phyloP scores from a whole-genome alignment of 1,284 basidiomycete genomes.

The Ceratobasidium sp. region DNA sequence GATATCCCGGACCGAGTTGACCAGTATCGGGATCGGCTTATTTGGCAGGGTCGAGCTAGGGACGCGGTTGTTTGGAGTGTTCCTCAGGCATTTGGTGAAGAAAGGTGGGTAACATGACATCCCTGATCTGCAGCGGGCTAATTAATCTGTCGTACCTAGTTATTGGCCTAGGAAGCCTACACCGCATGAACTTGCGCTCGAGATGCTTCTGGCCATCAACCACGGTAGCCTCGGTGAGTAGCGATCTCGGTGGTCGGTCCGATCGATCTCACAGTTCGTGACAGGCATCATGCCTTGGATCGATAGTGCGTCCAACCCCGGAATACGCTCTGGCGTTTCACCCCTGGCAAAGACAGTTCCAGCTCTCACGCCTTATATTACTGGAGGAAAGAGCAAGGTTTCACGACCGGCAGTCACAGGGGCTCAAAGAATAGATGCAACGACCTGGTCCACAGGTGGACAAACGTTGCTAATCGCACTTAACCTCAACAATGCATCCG shows the following conservation, averaged over 20 bases:
- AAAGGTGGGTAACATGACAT: constrained; percentile 55
- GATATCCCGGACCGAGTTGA: constrained; percentile 71
- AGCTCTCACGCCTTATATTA: constrained; percentile 53
- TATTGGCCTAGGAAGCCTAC: constrained; percentile 72
- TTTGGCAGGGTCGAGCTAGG: constrained; percentile 66
- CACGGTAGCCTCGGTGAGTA: constrained; percentile 65
- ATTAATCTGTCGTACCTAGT: constrained; percentile 49
- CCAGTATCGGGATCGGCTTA: constrained; percentile 62
- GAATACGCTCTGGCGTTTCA: constrained; percentile 65
- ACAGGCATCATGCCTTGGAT: constrained; percentile 69
- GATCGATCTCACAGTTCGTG: background rate
- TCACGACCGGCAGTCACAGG: background rate
- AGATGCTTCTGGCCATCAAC: constrained; percentile 69
- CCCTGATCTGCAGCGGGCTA: constrained; percentile 1
- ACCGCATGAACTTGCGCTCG: constrained; percentile 68
- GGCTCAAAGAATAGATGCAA: constrained; percentile 23
- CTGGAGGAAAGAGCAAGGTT: constrained; percentile 42
- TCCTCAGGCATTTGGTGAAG: constrained; percentile 73
- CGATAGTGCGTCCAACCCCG: constrained; percentile 62
- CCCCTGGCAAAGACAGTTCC: constrained; percentile 57
- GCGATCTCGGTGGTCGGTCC: background rate
- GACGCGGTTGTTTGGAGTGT: constrained; percentile 73
- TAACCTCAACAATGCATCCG: constrained; percentile 42
- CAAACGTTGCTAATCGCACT: constrained; percentile 40
- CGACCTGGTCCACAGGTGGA: constrained; percentile 25